phyloP scores from a whole-genome alignment of 139 green algal genomes.

The Astrephomene gubernaculifera region DNA sequence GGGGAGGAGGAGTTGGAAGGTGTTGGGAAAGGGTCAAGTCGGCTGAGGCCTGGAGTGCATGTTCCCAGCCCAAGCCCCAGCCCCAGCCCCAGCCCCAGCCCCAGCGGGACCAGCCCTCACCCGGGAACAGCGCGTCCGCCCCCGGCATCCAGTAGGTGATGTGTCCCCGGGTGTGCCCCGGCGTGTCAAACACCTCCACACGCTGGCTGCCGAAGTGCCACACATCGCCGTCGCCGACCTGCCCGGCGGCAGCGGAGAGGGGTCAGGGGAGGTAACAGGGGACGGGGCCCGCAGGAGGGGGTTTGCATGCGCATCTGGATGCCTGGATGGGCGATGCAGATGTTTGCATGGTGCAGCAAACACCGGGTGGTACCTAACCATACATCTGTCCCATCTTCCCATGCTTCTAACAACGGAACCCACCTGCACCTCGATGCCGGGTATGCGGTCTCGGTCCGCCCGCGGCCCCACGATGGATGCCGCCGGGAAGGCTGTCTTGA shows the following conservation, averaged over 20 bases:
- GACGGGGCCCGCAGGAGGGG: too few relatives aligned
- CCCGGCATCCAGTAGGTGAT: constrained; percentile 81
- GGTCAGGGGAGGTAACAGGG: too few relatives aligned
- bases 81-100: background rate
- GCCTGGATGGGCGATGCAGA: too few relatives aligned
- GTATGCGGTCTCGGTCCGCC: constrained; percentile 77
- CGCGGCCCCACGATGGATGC: constrained; percentile 42
- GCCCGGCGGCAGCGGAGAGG: background rate
- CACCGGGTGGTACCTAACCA: too few relatives aligned
- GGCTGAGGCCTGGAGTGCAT: background rate
- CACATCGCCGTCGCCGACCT: constrained; percentile 49
- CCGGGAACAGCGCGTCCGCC: constrained; percentile 79
- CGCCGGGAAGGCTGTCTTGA: constrained; percentile 61
- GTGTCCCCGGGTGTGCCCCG: constrained; percentile 92
- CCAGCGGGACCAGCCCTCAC: constrained; percentile 47
- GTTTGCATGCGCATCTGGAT: too few relatives aligned
- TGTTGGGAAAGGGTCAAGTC: too few relatives aligned
- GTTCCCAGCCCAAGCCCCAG: background rate
- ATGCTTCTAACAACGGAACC: too few relatives aligned
- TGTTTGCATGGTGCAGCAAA: too few relatives aligned
- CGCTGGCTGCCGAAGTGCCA: constrained; percentile 66
- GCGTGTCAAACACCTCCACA: constrained; percentile 85
- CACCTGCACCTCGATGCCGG: constrained; percentile 84
- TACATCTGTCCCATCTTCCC: too few relatives aligned
- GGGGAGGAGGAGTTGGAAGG: background rate